Base-by-base conservation (phyloP, 257 asterid genomes). In the Solanum boliviense region DNA sequence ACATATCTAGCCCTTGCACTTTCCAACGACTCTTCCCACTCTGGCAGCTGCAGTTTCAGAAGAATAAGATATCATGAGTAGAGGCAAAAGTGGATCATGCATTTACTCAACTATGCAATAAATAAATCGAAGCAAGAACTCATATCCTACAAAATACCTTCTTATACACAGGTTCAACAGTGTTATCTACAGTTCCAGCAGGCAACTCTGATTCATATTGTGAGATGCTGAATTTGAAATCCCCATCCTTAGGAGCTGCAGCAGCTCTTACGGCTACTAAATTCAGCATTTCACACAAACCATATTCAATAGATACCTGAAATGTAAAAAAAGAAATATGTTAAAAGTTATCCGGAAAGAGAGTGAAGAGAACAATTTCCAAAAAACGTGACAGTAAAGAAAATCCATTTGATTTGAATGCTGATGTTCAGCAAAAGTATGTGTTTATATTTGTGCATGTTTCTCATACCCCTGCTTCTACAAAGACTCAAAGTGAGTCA, bases 261-360 rank as follows among this genome's bases (percentile, higher is more conserved):
- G 89, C 67, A 67, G 91, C 90, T 92, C 98, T 91, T 90, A 95
- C 91, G 34, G 98, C 97, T 75, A 83, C 70, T 9, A 91, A 79
- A 85, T 95, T 97, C 95, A 97, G 65, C 97, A 95, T 94, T 93
- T 95, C 99, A 84, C 92, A 94, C 91, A 95, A 90, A 46, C 98
- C 99, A 85, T 89, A 94, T 86, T 97, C 98, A 52, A 97, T 76
- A 2, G 99, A 92, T 41, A 95, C 99, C 98, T 95, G 91, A 87
- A 85, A 85, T 44, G 21, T 21, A 65, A 62, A 5, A 76, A 5
- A 38, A 25, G 4, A 35, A 62, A 31, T 7, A 25, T 58, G 38
- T 44, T 18, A 41, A 25, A 39, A 7, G 62, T 15, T 27, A 44
- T 41, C 38, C 16, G 9, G 84, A 79, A 25, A 1, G 15, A 79